Evolutionary conservation across 2,329 filamentous ascomycete genomes (phyloP), one percentile per base, ranked within the genome.

Genomic region (Hymenoscyphus albidus): DNA sequence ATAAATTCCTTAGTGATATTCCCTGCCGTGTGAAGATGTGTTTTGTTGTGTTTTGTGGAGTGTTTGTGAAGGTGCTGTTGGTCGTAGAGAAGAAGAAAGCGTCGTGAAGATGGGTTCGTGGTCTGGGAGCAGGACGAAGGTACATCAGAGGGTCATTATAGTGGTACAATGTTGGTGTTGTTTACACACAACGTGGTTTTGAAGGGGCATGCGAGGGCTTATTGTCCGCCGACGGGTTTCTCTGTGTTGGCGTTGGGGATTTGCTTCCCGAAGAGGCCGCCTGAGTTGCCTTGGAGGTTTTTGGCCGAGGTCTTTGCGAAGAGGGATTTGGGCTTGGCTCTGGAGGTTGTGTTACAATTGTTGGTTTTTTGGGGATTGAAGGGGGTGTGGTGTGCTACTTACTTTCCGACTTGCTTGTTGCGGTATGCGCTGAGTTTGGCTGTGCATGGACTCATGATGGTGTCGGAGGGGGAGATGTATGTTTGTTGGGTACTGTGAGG

Each of bases 391-490:
- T 61, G 55, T 6, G 27, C 32, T 35, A 83, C 85, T 75, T 82
- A 92, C 89, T 93, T 94, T 79, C 84, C 84, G 68, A 88, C 88
- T 74, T 92, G 88, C 81, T 92, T 93, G 79, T 86, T 91, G 78
- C 91, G 90, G 77, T 93, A 86, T 51, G 89, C 88, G 68, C 84
- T 89, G 72, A 95, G 85, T 83, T 95, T 95, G 77, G 90, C 88
- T 18, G 88, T 90, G 78, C 91, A 93, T 42, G 92, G 92, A 72
- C 89, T 93, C 88, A 93, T 91, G 81, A 96, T 93, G 78, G 87
- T 88, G 78, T 96, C 92, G n/a, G 90, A 93, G 2, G 92, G 92
- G 18, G 90, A 93, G 76, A 93, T 82, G 78, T 93, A 94, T 48
- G 71, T 69, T 68, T 71, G 70, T 54, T 74, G 68, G 64, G 65